Conservation (phyloP, 148 eudicot species). For the Pouteria glomerata region DNA sequence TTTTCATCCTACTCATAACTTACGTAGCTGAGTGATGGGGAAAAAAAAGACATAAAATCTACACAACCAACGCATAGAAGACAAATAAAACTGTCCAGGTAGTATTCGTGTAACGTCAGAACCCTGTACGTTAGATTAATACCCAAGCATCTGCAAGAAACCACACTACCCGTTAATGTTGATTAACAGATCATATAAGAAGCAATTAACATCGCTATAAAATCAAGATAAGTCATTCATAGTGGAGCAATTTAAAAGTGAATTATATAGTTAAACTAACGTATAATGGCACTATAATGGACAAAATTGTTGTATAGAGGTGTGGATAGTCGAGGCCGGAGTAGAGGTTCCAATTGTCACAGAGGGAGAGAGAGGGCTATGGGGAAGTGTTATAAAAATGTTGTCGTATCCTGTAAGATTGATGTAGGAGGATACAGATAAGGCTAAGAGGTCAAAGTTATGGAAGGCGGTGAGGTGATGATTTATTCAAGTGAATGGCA, state of each 20-base stretch:
- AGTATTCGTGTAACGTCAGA: background rate
- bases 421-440: too few species aligned
- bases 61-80: slow-evolving; percentile 3
- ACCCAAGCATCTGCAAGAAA: slow-evolving; percentile 3
- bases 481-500: too few species aligned
- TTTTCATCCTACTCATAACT: background rate
- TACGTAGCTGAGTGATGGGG: background rate
- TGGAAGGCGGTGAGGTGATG: too few species aligned
- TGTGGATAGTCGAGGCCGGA: too few species aligned
- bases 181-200: background rate
- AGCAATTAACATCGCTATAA: background rate
- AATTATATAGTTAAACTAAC: background rate
- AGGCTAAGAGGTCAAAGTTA: too few species aligned
- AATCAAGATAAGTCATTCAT: background rate
- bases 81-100: background rate
- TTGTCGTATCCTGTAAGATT: too few species aligned
- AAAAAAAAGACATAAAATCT: background rate
- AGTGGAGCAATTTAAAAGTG: background rate
- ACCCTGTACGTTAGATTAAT: slow-evolving; percentile 6
- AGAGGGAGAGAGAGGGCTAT: too few species aligned
- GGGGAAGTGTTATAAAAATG: too few species aligned
- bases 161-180: background rate
- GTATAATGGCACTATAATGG: background rate
- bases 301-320: background rate
- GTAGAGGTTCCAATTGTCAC: too few species aligned